A percentile compares a stretch with the other conserved stretches of the same genome.
phyloP scores from a whole-genome alignment of 192 early-diverging fungal species.

The Podila clonocystis region DNA sequence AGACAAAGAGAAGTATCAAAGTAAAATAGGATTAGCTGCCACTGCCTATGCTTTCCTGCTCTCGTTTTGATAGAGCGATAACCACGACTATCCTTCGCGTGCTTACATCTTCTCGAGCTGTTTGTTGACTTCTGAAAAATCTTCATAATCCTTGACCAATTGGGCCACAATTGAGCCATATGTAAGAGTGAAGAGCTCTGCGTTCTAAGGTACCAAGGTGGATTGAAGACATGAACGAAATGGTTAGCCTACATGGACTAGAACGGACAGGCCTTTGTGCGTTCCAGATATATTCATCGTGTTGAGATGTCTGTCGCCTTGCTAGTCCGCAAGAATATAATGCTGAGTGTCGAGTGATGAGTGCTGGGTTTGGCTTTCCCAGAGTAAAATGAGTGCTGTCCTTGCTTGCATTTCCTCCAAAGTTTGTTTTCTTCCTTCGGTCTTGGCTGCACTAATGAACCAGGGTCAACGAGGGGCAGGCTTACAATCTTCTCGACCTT shows the following conservation, averaged over 20 bases:
- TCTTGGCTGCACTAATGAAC: not conserved
- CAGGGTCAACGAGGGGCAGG: not conserved
- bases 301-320: too few relatives aligned
- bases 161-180: constrained; percentile 98
- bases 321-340: too few relatives aligned
- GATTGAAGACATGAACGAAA: too few relatives aligned
- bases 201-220: constrained; percentile 60
- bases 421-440: not conserved
- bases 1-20: too few relatives aligned
- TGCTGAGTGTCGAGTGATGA: too few relatives aligned
- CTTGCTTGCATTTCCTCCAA: too few relatives aligned
- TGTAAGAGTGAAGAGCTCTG: constrained; percentile 96
- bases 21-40: too few relatives aligned
- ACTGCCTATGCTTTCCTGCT: not conserved
- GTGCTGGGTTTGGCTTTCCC: too few relatives aligned
- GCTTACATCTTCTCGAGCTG: constrained; percentile 97
- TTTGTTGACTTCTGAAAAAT: constrained; percentile 92
- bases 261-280: too few relatives aligned
- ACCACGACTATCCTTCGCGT: not conserved
- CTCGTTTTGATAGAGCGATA: not conserved
- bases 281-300: too few relatives aligned
- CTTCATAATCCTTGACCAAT: constrained; percentile 93
- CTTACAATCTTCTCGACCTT: constrained; percentile 94
- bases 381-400: too few relatives aligned
- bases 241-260: too few relatives aligned